These are phyloP conservation scores for Volvox reticuliferus DNA, from an alignment of 139 green algal genomes.

Conservation along the genomic window DNA sequence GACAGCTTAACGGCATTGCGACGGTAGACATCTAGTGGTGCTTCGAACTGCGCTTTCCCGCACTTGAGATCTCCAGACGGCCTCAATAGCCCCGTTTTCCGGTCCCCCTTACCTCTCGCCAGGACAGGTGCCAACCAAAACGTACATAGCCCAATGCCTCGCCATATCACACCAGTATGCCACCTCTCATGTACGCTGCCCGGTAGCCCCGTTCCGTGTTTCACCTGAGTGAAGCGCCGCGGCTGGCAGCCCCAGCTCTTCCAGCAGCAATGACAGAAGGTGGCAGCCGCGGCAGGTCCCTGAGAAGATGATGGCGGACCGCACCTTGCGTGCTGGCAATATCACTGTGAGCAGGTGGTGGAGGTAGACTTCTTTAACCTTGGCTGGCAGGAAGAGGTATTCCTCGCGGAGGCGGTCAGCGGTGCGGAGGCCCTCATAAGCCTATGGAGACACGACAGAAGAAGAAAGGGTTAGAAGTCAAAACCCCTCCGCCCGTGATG, in stretches of 20 bases:
- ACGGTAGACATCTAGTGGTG: no score
- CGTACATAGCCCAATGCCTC: no score
- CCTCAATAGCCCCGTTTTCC: no score
- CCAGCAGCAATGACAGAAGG: constrained; percentile 75
- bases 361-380: constrained; percentile 99
- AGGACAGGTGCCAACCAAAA: no score
- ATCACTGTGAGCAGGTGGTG: constrained; percentile 80
- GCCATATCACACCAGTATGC: no score
- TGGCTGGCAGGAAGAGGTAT: constrained; percentile 95
- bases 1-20: no score
- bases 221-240: constrained; percentile 77
- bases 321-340: constrained; percentile 67
- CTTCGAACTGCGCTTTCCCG: no score
- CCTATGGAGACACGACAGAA: constrained; percentile 62
- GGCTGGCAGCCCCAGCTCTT: constrained; percentile 82
- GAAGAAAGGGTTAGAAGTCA: background rate
- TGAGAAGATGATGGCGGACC: constrained; percentile 93
- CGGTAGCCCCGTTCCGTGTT: background rate
- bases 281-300: constrained; percentile 85
- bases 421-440: constrained; percentile 92
- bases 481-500: no score
- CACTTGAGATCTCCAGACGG: no score
- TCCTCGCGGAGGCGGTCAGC: constrained; percentile 84
- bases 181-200: no score
- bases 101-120: no score